A percentile compares a stretch with the other conserved stretches of the same genome.
Conservation (phyloP, 768 basidiomycete genomes). For the Daedaleopsis sinensis region DNA sequence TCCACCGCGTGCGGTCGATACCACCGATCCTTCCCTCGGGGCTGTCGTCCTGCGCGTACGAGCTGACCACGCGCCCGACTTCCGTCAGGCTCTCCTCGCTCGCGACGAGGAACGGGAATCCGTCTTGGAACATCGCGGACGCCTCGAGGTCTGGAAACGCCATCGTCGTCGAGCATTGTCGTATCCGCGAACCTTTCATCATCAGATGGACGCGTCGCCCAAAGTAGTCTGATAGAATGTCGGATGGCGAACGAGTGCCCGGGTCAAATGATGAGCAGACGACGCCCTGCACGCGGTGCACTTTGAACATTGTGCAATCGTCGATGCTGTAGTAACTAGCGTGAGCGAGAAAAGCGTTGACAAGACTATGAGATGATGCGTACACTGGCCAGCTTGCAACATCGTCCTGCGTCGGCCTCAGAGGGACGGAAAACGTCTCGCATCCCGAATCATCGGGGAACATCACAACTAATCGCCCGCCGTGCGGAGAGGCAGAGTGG, state of each 20-base stretch:
- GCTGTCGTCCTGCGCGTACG: constrained; percentile 48
- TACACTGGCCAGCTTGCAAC: constrained; percentile 62
- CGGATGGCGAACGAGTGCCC: constrained; percentile 48
- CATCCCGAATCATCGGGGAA: constrained; percentile 65
- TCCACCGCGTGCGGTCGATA: constrained; percentile 49
- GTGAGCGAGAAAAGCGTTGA: no score
- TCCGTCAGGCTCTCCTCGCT: constrained; percentile 65
- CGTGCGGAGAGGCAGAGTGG: constrained; percentile 47
- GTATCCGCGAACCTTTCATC: constrained; percentile 63
- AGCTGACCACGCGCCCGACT: constrained; percentile 52
- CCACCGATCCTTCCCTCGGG: constrained; percentile 21
- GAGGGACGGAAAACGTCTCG: constrained; percentile 59
- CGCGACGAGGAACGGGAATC: constrained; percentile 67
- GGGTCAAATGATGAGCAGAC: constrained; percentile 45
- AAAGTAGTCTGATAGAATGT: constrained; percentile 62
- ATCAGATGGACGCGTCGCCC: constrained; percentile 62
- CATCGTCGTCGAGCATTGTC: constrained; percentile 51
- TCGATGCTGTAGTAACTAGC: constrained; percentile 45
- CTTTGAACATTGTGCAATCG: constrained; percentile 53
- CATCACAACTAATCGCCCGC: constrained; percentile 52
- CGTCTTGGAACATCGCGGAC: constrained; percentile 66
- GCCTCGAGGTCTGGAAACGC: constrained; percentile 62
- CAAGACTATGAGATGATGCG: constrained; percentile 25
- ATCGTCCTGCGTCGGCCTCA: constrained; percentile 52
- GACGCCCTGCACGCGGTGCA: constrained; percentile 62